Percentiles rank a stretch among this genome's conserved stretches.
Evolutionary conservation across 768 basidiomycete genomes (phyloP).

Genomic region (Botryobasidium botryosum): DNA sequence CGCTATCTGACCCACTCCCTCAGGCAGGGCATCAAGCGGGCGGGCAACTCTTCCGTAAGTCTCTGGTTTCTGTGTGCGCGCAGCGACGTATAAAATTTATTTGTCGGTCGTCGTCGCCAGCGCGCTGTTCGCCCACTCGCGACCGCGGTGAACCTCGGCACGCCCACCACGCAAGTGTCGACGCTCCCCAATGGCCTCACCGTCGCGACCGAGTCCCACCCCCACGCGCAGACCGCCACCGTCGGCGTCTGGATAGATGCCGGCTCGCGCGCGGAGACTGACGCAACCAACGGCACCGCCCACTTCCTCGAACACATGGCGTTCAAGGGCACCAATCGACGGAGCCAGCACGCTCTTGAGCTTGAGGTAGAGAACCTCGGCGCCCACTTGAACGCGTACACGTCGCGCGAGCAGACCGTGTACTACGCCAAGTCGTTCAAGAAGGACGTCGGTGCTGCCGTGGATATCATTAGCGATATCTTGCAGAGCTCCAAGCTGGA

Average conservation of each 20-base stretch:
- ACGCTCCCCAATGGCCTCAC: constrained; percentile 91
- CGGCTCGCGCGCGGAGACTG: constrained; percentile 90
- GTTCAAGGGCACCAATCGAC: constrained; percentile 85
- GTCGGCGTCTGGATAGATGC: constrained; percentile 99
- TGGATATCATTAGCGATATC: constrained; percentile 97
- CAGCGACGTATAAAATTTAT: too few relatives aligned
- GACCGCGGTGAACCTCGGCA: constrained; percentile 18
- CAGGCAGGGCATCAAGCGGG: neutral
- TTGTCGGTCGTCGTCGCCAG: too few relatives aligned
- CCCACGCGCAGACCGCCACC: constrained; percentile 91
- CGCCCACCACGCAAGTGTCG: constrained; percentile 76
- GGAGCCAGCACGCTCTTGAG: constrained; percentile 80
- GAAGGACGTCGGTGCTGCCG: constrained; percentile 77
- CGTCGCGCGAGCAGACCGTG: constrained; percentile 95
- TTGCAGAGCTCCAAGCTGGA: constrained; percentile 95
- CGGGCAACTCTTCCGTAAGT: too few relatives aligned
- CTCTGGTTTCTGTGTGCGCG: too few relatives aligned
- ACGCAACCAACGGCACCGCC: constrained; percentile 87
- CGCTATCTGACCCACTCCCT: neutral
- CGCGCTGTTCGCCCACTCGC: constrained; percentile 21
- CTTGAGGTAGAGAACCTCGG: constrained; percentile 97
- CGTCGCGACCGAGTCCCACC: constrained; percentile 80
- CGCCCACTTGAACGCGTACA: constrained; percentile 95
- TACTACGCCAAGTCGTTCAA: constrained; percentile 99
- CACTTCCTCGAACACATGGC: constrained; percentile 99